Percentiles rank a stretch among this genome's conserved stretches.
Evolutionary conservation across 441 rosid genomes (phyloP).

Genomic region (Syzygium syzygioides): DNA sequence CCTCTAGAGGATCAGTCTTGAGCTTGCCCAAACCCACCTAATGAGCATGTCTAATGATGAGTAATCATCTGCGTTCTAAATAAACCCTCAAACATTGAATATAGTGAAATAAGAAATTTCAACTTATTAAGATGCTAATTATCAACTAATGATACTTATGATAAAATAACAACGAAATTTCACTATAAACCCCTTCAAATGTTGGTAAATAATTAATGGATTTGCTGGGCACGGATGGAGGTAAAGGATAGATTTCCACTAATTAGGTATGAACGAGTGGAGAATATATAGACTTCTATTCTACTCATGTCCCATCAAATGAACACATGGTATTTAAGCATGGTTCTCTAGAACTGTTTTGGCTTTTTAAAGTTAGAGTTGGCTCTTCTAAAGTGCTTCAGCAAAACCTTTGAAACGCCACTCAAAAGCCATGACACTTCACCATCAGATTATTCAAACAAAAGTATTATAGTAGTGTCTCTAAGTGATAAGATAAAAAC

Average conservation of each 20-base stretch:
- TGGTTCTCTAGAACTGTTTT: neutral
- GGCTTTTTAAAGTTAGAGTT: neutral
- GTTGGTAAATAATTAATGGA: neutral
- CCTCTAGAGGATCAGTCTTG: neutral
- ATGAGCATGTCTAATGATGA: neutral
- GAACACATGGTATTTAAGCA: neutral
- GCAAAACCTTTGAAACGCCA: neutral
- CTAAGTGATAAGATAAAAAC: neutral
- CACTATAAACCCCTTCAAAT: neutral
- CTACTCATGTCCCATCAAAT: neutral
- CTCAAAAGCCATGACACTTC: neutral
- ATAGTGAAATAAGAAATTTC: neutral
- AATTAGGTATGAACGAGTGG: neutral
- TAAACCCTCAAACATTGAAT: neutral
- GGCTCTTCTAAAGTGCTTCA: neutral
- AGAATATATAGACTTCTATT: neutral
- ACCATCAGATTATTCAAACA: neutral
- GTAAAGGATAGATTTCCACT: neutral
- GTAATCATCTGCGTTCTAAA: neutral
- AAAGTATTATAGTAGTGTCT: neutral
- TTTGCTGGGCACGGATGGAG: neutral
- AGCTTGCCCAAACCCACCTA: neutral
- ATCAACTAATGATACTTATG: neutral
- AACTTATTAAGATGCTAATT: neutral
- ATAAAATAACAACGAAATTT: neutral